These are phyloP conservation scores for Tylopilus rubrobrunneus DNA, from an alignment of 768 basidiomycete genomes.

Conservation along the genomic window DNA sequence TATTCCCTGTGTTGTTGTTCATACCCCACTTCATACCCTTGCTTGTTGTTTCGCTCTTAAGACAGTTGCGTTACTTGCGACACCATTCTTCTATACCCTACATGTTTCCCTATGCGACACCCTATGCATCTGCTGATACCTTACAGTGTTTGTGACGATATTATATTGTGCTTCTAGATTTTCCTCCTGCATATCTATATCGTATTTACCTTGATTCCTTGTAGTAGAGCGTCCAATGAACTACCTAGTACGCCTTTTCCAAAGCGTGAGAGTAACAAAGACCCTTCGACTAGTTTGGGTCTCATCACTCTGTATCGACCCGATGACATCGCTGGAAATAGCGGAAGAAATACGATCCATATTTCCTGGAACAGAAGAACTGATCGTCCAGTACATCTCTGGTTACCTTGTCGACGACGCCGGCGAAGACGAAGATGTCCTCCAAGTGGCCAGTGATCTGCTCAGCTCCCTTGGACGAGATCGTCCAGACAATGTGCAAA, in stretches of 20 bases:
- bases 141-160: conserved; percentile 11
- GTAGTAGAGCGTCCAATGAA: neutral
- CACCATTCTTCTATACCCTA: conserved; percentile 15
- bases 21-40: conserved; percentile 18
- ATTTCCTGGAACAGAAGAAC: conserved; percentile 78
- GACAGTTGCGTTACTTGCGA: conserved; percentile 1
- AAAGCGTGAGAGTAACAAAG: neutral
- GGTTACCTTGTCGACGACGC: conserved; percentile 88
- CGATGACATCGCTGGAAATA: conserved; percentile 71
- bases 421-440: conserved; percentile 81
- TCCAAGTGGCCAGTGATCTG: conserved; percentile 70
- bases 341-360: conserved; percentile 70
- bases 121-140: conserved; percentile 9
- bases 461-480: conserved; percentile 74
- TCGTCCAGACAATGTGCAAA: conserved; percentile 53
- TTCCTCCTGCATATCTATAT: conserved; percentile 14
- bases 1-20: conserved; percentile 13
- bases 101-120: conserved; percentile 20
- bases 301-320: neutral
- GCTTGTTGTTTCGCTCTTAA: neutral
- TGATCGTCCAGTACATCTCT: conserved; percentile 82
- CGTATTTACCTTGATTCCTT: conserved; percentile 14
- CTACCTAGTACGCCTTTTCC: no score
- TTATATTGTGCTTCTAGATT: conserved; percentile 25
- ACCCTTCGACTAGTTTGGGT: neutral